Evolutionary conservation across 2,329 filamentous ascomycete genomes (phyloP).

Genomic region (Paraphaeosphaeria sporulosa): DNA sequence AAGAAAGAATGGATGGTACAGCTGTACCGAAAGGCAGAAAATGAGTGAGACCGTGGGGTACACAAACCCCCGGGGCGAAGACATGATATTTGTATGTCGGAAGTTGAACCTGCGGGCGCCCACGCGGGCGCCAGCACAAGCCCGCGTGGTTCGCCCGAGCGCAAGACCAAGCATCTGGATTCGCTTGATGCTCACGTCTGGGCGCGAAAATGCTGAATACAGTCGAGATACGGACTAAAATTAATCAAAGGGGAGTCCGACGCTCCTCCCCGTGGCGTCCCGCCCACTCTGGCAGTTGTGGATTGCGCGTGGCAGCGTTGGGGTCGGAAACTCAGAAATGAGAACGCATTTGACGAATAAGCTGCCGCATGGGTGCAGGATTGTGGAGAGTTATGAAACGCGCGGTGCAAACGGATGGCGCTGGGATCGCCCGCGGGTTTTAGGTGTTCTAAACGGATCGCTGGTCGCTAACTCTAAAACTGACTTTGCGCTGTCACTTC

Average conservation of each 20-base stretch:
- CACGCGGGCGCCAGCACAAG: constrained; percentile 3
- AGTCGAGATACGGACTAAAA: constrained; percentile 17
- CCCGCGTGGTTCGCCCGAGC: constrained; percentile 3
- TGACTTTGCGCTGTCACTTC: constrained; percentile 17
- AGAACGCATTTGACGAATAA: constrained; percentile 20
- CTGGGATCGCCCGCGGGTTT: constrained; percentile 23
- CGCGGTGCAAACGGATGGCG: constrained; percentile 15
- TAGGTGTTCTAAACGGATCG: constrained; percentile 27
- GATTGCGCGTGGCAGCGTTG: constrained; percentile 10
- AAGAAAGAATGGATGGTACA: constrained; percentile 43
- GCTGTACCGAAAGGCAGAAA: constrained; percentile 41
- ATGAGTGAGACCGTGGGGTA: constrained; percentile 24
- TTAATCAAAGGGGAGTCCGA: constrained; percentile 21
- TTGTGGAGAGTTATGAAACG: constrained; percentile 31
- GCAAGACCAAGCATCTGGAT: constrained; percentile 6
- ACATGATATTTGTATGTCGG: constrained; percentile 29
- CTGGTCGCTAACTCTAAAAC: constrained; percentile 46
- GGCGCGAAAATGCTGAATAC: constrained; percentile 8
- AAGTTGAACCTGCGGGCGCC: constrained; percentile 24
- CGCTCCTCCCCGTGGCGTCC: constrained; percentile 9
- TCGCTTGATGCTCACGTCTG: constrained; percentile 7
- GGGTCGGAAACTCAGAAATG: constrained; percentile 19
- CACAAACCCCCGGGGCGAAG: constrained; percentile 18
- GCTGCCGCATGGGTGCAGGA: not conserved
- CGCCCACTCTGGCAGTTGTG: constrained; percentile 8